These are phyloP conservation scores for Alternaria novae-zelandiae DNA, from an alignment of 2,329 filamentous ascomycete species.

Conservation along the genomic window DNA sequence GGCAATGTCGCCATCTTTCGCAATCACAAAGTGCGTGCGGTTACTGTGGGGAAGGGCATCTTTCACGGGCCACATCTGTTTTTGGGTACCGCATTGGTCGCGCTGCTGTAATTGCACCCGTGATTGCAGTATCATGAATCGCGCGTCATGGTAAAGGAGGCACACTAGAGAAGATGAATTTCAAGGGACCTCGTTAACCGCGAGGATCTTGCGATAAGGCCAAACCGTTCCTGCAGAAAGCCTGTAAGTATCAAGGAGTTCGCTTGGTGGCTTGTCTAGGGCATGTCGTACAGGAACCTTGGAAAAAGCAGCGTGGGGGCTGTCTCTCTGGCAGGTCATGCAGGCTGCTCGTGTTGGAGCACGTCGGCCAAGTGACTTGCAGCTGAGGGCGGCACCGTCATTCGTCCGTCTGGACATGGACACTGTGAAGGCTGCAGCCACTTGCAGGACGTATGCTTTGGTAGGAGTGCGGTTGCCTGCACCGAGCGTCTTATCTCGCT, in stretches of 20 bases:
- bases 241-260: constrained; percentile 26
- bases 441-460: constrained; percentile 25
- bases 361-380: constrained; percentile 35
- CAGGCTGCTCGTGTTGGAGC: constrained; percentile 16
- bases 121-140: constrained; percentile 13
- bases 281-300: constrained; percentile 20
- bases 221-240: constrained; percentile 33
- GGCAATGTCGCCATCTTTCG: constrained; percentile 29
- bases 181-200: constrained; percentile 13
- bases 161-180: constrained; percentile 6
- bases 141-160: constrained; percentile 9
- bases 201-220: constrained; percentile 18
- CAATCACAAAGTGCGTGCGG: constrained; percentile 29
- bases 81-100: constrained; percentile 17
- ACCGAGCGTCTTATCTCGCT: constrained; percentile 39
- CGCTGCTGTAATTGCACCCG: constrained; percentile 3
- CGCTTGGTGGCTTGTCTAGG: constrained; percentile 12
- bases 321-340: constrained; percentile 16
- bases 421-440: constrained; percentile 6
- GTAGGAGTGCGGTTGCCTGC: constrained; percentile 16
- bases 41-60: constrained; percentile 30
- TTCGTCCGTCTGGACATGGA: constrained; percentile 13
- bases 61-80: constrained; percentile 17
- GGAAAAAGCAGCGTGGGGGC: constrained; percentile 40
- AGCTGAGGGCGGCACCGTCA: constrained; percentile 17